These are phyloP conservation scores for Colletotrichum musicola DNA, from an alignment of 2,329 filamentous ascomycete species.

Conservation along the genomic window DNA sequence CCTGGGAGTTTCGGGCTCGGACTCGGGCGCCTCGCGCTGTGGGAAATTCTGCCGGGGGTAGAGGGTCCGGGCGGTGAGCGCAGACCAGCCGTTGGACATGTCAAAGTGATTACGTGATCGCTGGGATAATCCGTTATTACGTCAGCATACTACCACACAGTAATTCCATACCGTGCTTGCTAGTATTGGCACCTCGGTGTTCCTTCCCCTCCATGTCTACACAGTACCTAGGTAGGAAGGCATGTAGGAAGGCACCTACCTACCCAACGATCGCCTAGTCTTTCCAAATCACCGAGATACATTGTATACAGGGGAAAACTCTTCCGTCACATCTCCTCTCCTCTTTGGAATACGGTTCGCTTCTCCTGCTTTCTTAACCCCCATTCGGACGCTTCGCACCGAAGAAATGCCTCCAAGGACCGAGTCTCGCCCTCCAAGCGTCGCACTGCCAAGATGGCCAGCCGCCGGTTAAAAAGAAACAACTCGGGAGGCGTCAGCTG, in stretches of 20 bases:
- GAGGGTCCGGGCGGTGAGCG: slow-evolving; percentile 33
- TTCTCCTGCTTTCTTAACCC: background rate
- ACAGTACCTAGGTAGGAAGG: no score
- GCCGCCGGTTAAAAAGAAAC: background rate
- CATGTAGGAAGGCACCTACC: no score
- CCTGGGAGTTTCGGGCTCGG: slow-evolving; percentile 34
- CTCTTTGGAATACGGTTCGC: background rate
- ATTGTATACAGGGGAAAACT: no score
- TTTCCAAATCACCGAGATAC: background rate
- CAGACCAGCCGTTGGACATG: background rate
- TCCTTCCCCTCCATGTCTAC: no score
- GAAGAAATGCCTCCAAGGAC: background rate
- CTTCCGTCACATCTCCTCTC: no score
- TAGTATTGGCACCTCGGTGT: no score
- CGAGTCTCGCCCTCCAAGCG: background rate
- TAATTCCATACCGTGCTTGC: no score
- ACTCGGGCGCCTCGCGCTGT: background rate
- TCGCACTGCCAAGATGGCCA: slow-evolving; percentile 16
- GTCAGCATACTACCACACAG: no score
- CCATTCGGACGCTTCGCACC: no score
- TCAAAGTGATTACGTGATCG: slow-evolving; percentile 16
- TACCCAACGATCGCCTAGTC: background rate
- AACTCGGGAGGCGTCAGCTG: background rate
- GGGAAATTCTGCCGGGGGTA: slow-evolving; percentile 38
- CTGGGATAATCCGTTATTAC: background rate